These are phyloP conservation scores for Aspergillus heteromorphus DNA, from an alignment of 495 filamentous ascomycete genomes.

Conservation along the genomic window DNA sequence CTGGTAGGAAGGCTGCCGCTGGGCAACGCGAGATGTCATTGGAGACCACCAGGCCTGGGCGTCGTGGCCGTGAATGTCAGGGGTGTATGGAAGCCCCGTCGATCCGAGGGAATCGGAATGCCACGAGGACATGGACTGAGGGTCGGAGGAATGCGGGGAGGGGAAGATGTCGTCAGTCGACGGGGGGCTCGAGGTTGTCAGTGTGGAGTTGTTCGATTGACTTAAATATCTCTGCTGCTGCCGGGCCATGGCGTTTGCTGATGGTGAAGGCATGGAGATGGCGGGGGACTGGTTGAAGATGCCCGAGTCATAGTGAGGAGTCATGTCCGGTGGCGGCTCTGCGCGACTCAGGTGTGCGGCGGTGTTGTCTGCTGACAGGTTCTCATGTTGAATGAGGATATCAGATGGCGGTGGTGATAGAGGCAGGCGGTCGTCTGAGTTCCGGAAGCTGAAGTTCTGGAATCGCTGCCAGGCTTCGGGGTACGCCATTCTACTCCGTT, in stretches of 20 bases:
- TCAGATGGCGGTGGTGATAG: constrained; percentile 43
- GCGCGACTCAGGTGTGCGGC: constrained; percentile 13
- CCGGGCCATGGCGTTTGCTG: constrained; percentile 21
- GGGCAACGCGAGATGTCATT: constrained; percentile 32
- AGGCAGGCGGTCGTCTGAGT: constrained; percentile 36
- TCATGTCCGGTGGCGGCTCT: constrained; percentile 28
- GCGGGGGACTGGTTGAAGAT: constrained; percentile 36
- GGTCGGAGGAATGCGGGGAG: constrained; percentile 41
- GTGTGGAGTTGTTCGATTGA: constrained; percentile 26
- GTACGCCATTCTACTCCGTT: constrained; percentile 41
- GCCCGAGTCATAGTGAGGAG: constrained; percentile 30
- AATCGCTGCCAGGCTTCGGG: constrained; percentile 40
- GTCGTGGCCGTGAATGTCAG: constrained; percentile 37
- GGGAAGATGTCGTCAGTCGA: constrained; percentile 41
- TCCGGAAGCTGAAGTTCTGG: constrained; percentile 36
- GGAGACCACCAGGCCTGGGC: constrained; percentile 41
- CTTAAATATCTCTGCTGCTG: constrained; percentile 37
- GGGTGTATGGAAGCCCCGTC: constrained; percentile 35
- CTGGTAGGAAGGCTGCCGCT: constrained; percentile 35
- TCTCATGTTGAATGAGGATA: constrained; percentile 39
- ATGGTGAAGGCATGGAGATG: constrained; percentile 37
- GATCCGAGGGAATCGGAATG: constrained; percentile 38
- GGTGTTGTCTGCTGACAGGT: constrained; percentile 24
- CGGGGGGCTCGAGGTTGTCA: constrained; percentile 38
- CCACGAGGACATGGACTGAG: constrained; percentile 42